Conservation (phyloP, 257 asterid genomes). For the Solanum verrucosum region DNA sequence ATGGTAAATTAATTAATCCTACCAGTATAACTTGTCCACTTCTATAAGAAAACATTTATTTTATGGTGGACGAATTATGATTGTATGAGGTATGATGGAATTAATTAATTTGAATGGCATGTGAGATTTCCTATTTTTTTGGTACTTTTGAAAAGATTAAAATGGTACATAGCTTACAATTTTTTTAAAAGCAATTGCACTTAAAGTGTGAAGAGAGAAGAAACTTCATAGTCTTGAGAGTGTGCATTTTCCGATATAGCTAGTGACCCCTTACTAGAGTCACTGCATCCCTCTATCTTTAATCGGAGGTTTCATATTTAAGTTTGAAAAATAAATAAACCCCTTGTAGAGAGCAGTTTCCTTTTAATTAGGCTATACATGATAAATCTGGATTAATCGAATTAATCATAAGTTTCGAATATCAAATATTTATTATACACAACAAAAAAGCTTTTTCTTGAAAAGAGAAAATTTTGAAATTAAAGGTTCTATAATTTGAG, state of each 20-base stretch:
- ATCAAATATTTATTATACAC: not conserved
- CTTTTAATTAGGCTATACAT: not conserved
- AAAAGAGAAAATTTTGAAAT: not conserved
- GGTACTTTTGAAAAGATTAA: not conserved
- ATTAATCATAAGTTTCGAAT: not conserved
- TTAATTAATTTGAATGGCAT: not conserved
- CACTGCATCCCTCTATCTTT: constrained; percentile 21
- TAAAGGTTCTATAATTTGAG: not conserved
- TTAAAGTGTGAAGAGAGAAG: not conserved
- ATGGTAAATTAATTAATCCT: constrained; percentile 33
- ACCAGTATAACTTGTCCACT: constrained; percentile 32
- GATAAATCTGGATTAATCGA: fast-evolving
- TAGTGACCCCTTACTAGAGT: not conserved
- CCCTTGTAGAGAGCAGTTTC: fast-evolving
- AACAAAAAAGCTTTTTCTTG: not conserved
- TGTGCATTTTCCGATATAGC: not conserved
- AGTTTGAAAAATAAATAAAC: no score
- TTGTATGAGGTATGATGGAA: not conserved
- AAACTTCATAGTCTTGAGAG: not conserved
- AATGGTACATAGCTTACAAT: not conserved
- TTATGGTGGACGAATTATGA: not conserved
- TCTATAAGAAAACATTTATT: not conserved
- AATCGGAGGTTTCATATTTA: not conserved
- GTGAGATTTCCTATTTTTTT: not conserved
- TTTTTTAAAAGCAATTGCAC: not conserved